phyloP scores from a whole-genome alignment of 2,329 filamentous ascomycete species.

The Hypoxylon sp. region DNA sequence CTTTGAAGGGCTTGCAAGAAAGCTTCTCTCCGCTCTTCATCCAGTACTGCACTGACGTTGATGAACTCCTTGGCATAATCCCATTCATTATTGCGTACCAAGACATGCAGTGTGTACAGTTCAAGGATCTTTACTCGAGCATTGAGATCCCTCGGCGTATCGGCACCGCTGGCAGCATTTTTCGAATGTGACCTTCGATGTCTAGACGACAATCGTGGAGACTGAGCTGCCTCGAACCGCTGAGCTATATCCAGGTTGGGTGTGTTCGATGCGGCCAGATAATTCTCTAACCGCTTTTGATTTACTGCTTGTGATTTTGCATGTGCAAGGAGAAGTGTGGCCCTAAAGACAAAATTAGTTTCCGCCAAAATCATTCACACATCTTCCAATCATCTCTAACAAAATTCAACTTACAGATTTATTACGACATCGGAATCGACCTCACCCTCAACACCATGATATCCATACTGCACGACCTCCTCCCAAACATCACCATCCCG shows the following conservation, averaged over 20 bases:
- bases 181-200: slow-evolving; percentile 54
- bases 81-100: slow-evolving; percentile 95
- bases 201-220: slow-evolving; percentile 42
- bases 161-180: slow-evolving; percentile 68
- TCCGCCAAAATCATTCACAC: not conserved
- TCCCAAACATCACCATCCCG: slow-evolving; percentile 95
- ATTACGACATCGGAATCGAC: slow-evolving; percentile 96
- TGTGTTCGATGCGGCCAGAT: slow-evolving; percentile 78
- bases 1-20: slow-evolving; percentile 87
- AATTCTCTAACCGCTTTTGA: slow-evolving; percentile 87
- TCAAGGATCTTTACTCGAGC: slow-evolving; percentile 91
- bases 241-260: slow-evolving; percentile 77
- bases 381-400: not conserved
- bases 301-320: slow-evolving; percentile 84
- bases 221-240: slow-evolving; percentile 62
- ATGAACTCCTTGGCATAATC: slow-evolving; percentile 95
- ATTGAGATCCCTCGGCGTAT: slow-evolving; percentile 84
- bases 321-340: slow-evolving; percentile 90
- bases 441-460: slow-evolving; percentile 86
- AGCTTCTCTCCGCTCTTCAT: slow-evolving; percentile 89
- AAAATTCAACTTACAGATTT: slow-evolving; percentile 71
- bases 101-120: slow-evolving; percentile 91
- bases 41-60: slow-evolving; percentile 81
- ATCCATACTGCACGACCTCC: slow-evolving; percentile 85
- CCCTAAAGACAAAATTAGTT: slow-evolving; percentile 60